Base-by-base conservation (phyloP, 768 basidiomycete genomes). In the Kwoniella botswanensis region DNA sequence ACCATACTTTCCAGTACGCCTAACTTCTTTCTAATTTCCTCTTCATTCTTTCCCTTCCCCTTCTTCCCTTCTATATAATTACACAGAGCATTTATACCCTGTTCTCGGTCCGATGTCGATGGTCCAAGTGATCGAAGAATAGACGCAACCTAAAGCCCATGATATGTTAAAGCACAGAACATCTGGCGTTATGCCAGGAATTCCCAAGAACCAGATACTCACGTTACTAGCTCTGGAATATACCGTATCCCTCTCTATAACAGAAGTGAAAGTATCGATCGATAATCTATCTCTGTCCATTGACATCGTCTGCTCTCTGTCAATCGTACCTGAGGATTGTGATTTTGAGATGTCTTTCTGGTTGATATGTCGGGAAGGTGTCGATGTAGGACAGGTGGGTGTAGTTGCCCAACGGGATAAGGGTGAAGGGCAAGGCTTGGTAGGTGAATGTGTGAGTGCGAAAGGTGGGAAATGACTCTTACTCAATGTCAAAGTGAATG, bases 41-140 rank as follows among this genome's bases (percentile, higher is more conserved):
- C 46, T 13, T 71, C 69, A 12, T 41, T 59, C 46, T 71, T 71
- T 0, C 69, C 69, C 18, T 53, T 65, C 21, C 12, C 42, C 24
- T 42, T 55, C 64, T 71, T 66, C 1, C 70, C 54, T 57, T 66
- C 58, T 12, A 71, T 60, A 57, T 71, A 71, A 6, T 29, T 41
- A 22, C 69, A 65, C 3, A 71, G 12, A 7, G 55, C 58, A 3
- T 18, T 17, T 7, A 71, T 46, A 21, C 69, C 69, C 59, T 61
- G 26, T 24, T 46, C 54, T 46, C 63, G n/a, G 2, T 59, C 43
- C 10, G 15, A 44, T 42, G 64, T 42, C 13, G 54, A 46, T 42
- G 71, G 35, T 46, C 67, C 66, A 22, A 59, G 29, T 11, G 55
- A 35, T n/a, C 43, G 43, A 4, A 68, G 56, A 18, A 62, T 52